Conservation (phyloP, 345 rosid species). For the Eucalyptus brandiana region DNA sequence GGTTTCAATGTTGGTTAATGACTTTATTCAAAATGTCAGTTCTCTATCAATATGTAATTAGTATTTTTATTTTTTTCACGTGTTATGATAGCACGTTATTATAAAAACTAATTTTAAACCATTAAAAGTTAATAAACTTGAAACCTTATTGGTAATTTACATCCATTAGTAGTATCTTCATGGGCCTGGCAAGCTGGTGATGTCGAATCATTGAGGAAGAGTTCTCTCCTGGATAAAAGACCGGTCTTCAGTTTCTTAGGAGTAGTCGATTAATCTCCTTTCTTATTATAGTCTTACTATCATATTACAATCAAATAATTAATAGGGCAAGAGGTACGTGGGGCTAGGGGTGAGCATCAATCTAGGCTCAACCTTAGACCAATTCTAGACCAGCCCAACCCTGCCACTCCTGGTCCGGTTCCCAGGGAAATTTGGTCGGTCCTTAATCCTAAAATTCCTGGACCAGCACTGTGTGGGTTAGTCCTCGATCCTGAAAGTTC, state of each 20-base stretch:
- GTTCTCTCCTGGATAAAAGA: not conserved
- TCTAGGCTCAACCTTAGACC: too few species aligned
- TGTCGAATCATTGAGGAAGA: not conserved
- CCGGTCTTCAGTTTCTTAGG: not conserved
- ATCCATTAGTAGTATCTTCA: not conserved
- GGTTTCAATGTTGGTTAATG: not conserved
- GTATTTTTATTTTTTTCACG: not conserved
- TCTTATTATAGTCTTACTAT: not conserved
- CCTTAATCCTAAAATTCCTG: too few species aligned
- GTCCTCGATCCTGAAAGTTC: too few species aligned
- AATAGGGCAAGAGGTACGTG: not conserved
- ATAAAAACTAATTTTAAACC: not conserved
- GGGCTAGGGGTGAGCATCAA: not conserved
- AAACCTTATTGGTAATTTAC: not conserved
- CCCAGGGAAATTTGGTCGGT: too few species aligned
- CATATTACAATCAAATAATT: not conserved
- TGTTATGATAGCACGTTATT: not conserved
- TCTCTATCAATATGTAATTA: not conserved
- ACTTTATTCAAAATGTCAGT: not conserved
- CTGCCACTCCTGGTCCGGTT: too few species aligned
- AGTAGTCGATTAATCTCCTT: not conserved
- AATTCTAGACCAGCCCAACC: too few species aligned
- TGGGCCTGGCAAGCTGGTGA: not conserved
- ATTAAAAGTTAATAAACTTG: not conserved
- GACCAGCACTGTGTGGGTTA: too few species aligned